Base-by-base conservation (phyloP, 768 basidiomycete genomes). In the Lactarius sp. region DNA sequence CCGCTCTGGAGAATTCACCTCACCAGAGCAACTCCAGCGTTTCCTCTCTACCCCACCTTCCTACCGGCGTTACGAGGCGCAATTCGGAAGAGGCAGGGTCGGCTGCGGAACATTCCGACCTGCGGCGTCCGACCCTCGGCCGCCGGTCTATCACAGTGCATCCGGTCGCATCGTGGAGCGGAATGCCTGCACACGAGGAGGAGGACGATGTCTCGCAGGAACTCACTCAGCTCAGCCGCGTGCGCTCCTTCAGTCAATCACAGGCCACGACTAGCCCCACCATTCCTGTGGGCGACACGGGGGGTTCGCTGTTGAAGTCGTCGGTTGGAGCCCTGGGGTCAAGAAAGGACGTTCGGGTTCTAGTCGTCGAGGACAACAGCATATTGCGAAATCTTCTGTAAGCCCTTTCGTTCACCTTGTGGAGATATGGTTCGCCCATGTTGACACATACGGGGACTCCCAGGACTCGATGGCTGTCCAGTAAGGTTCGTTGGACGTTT, bases 321-420 rank as follows among this genome's bases (percentile, higher is more conserved):
- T 87, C 90, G 0, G 73, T 87, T 18, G 80, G 83, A 34, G 76
- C 84, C 7, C 65, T 82, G 16, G 80, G 80, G 20, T 72, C 73
- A 12, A 71, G 73, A n/a, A 77, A 77, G 46, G 75, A 76, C 18
- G 79, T 85, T 66, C 81, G 85, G 58, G 85, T 95, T 6, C 77
- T 97, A 46, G 85, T 96, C 1, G 90, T 96, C 1, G 94, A 97
- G 74, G 95, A 98, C 70, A 97, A 97, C 72, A 81, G 73, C 61
- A 88, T 98, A 60, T 83, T 97, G 62, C 84, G 93, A 56, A 85
- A 83, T 70, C 78, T 97, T 31, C 80, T 97, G 85, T 92, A 75
- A 68, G 90, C 79, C n/a, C 31, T 59, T 34, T 64, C 60, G 16
- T 42, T 46, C 14, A 14, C 27, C 22, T 31, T 41, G 47, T 60